Conservation (phyloP, 2,329 filamentous ascomycete genomes). For the Arthrobotrys conoides region DNA sequence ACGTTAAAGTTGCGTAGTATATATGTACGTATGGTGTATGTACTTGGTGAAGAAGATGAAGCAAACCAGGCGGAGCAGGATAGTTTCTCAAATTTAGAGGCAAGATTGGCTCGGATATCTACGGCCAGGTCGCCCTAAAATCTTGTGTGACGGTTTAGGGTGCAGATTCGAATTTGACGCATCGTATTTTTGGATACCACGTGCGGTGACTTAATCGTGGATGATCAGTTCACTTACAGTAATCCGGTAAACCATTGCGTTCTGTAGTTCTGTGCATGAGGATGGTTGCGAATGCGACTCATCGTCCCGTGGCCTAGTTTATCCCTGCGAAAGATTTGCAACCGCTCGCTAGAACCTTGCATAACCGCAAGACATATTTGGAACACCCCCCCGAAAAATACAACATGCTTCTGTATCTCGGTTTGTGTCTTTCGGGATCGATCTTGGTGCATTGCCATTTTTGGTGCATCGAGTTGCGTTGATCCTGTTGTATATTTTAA, state of each 20-base stretch:
- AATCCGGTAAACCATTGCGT: neutral
- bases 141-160: neutral
- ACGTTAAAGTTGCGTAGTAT: too few species aligned
- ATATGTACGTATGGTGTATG: too few species aligned
- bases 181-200: conserved; percentile 3
- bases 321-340: conserved; percentile 2
- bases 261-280: too few species aligned
- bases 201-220: neutral
- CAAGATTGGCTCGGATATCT: neutral
- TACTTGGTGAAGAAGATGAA: too few species aligned
- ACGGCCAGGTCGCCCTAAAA: neutral
- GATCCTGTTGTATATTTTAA: neutral
- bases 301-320: neutral
- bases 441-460: too few species aligned
- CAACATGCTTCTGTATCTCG: neutral
- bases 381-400: neutral
- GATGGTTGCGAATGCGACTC: conserved; percentile 4
- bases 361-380: conserved; percentile 6
- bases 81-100: too few species aligned
- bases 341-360: neutral
- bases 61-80: too few species aligned
- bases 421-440: too few species aligned
- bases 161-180: neutral
- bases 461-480: too few species aligned
- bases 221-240: neutral